Conservation (phyloP, 345 rosid genomes). For the Euphorbia lathyris region DNA sequence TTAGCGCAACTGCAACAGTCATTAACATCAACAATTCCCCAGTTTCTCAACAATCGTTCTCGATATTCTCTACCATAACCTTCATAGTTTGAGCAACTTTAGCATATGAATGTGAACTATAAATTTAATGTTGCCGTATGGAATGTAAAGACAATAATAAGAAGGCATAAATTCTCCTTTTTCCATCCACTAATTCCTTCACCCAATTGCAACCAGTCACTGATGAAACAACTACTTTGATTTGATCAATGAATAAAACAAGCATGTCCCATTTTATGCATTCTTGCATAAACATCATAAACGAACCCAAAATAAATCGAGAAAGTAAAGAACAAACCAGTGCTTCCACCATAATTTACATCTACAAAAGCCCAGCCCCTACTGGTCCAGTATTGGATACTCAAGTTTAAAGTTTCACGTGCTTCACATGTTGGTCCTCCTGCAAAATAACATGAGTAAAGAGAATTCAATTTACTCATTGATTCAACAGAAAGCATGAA, state of each 20-base stretch:
- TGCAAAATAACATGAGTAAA: conserved; percentile 28
- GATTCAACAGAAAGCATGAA: not conserved
- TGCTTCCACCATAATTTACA: conserved; percentile 98
- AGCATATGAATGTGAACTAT: conserved; percentile 1
- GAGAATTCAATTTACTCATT: not conserved
- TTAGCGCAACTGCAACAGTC: conserved; percentile 96
- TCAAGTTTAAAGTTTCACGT: conserved; percentile 63
- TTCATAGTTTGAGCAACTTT: conserved; percentile 26
- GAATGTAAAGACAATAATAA: not conserved
- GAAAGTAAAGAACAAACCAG: conserved; percentile 55
- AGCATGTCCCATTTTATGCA: not conserved
- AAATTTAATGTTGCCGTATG: not conserved
- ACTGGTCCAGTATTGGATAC: conserved; percentile 93
- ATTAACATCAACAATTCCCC: conserved; percentile 96
- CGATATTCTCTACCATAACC: conserved; percentile 95
- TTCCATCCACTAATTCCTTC: not conserved
- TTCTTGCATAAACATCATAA: not conserved
- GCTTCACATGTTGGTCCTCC: conserved; percentile 95
- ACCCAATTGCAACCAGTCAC: not conserved
- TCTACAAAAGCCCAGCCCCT: conserved; percentile 98
- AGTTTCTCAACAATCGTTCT: conserved; percentile 64
- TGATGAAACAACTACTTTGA: not conserved
- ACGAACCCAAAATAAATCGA: not conserved
- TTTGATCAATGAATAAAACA: not conserved
- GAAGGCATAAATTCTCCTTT: not conserved